A percentile compares a stretch with the other conserved stretches of the same genome.
Conservation (phyloP, 2,329 filamentous ascomycete genomes). For the Dothidotthia symphoricarpi region DNA sequence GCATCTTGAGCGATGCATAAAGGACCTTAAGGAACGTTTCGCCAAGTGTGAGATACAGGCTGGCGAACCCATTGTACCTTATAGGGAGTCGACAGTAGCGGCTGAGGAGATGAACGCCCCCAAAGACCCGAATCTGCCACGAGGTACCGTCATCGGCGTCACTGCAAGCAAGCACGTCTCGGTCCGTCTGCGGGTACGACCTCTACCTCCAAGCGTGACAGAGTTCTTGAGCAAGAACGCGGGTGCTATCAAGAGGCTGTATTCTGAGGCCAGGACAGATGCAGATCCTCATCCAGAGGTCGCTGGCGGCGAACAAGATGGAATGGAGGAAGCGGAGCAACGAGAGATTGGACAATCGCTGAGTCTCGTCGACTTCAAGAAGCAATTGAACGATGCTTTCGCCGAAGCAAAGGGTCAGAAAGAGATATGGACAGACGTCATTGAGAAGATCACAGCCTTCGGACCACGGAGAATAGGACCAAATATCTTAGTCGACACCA, state of each 20-base stretch:
- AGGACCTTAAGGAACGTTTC: slow-evolving; percentile 88
- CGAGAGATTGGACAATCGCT: slow-evolving; percentile 60
- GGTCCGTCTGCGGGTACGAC: slow-evolving; percentile 72
- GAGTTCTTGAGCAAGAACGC: slow-evolving; percentile 82
- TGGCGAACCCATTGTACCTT: slow-evolving; percentile 91
- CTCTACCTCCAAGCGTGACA: slow-evolving; percentile 74
- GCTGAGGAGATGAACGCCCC: slow-evolving; percentile 90
- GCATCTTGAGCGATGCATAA: slow-evolving; percentile 89
- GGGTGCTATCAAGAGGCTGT: slow-evolving; percentile 74
- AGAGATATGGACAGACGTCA: slow-evolving; percentile 72
- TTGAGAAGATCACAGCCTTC: slow-evolving; percentile 85
- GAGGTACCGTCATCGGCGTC: slow-evolving; percentile 71
- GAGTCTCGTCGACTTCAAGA: slow-evolving; percentile 72
- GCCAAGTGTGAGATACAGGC: slow-evolving; percentile 93
- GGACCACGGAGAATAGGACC: slow-evolving; percentile 81
- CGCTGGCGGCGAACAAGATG: slow-evolving; percentile 51
- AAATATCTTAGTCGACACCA: slow-evolving; percentile 85
- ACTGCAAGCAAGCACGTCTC: slow-evolving; percentile 86
- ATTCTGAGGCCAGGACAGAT: slow-evolving; percentile 64
- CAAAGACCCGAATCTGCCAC: slow-evolving; percentile 78
- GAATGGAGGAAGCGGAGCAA: slow-evolving; percentile 52
- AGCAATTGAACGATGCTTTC: slow-evolving; percentile 67
- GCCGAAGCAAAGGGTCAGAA: slow-evolving; percentile 69
- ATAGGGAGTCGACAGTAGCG: slow-evolving; percentile 84
- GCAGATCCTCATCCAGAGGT: slow-evolving; percentile 45